These are phyloP conservation scores for Monilinia aucupariae DNA, from an alignment of 2,329 filamentous ascomycete species.

Conservation along the genomic window DNA sequence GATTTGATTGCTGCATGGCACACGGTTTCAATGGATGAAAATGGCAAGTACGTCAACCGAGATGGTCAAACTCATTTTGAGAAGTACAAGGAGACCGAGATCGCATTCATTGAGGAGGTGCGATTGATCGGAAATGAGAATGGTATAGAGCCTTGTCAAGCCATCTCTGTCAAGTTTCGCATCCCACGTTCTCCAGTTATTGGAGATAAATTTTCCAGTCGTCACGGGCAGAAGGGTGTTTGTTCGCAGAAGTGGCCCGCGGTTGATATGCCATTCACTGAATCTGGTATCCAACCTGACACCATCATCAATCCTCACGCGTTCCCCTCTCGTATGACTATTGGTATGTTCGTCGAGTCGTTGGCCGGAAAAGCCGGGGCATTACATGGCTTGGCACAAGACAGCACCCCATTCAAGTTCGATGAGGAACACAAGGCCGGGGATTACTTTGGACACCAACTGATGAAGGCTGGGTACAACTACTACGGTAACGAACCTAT, in stretches of 20 bases:
- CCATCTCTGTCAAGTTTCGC: conserved; percentile 86
- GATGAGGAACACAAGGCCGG: conserved; percentile 86
- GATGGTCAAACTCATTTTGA: conserved; percentile 83
- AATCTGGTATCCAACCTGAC: conserved; percentile 93
- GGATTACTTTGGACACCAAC: conserved; percentile 93
- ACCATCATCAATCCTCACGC: conserved; percentile 99
- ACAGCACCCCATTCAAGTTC: conserved; percentile 92
- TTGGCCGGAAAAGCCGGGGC: conserved; percentile 92
- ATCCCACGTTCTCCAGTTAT: conserved; percentile 87
- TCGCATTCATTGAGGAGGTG: conserved; percentile 86
- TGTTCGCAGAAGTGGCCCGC: conserved; percentile 92
- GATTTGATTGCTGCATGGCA: conserved; percentile 87
- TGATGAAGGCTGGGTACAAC: conserved; percentile 93
- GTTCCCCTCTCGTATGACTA: conserved; percentile 99
- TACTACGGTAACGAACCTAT: conserved; percentile 98
- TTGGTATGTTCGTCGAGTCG: conserved; percentile 98
- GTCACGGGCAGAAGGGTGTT: conserved; percentile 97
- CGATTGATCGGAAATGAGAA: conserved; percentile 81
- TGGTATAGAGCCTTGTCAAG: conserved; percentile 77
- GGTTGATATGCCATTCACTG: conserved; percentile 92
- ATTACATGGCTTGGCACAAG: conserved; percentile 91
- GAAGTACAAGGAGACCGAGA: conserved; percentile 90
- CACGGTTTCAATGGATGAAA: conserved; percentile 74
- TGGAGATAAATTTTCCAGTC: conserved; percentile 97
- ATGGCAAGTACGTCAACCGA: conserved; percentile 73